A percentile compares a stretch with the other conserved stretches of the same genome.
phyloP scores from a whole-genome alignment of 257 asterid genomes.

The Capsicum pubescens region DNA sequence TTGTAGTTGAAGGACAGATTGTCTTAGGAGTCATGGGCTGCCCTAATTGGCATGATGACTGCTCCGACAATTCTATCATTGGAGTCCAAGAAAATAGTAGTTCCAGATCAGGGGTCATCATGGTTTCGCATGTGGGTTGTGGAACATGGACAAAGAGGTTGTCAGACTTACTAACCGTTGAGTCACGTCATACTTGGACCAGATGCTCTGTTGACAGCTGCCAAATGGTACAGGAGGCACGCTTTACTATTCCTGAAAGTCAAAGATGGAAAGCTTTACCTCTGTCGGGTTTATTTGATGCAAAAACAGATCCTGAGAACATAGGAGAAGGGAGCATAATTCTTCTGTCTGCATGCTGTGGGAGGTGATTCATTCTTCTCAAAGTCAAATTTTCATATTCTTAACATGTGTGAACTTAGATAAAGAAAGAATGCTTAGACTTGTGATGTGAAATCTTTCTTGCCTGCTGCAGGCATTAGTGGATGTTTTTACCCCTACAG shows the following conservation, averaged over 20 bases:
- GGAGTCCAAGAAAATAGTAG: constrained; percentile 38
- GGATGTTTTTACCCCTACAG: neutral
- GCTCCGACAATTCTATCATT: constrained; percentile 36
- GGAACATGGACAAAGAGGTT: constrained; percentile 86
- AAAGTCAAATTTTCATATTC: constrained; percentile 23
- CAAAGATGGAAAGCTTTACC: constrained; percentile 92
- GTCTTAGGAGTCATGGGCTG: constrained; percentile 98
- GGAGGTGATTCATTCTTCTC: constrained; percentile 62
- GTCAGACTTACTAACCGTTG: constrained; percentile 38
- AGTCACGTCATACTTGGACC: constrained; percentile 54
- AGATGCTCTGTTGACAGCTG: constrained; percentile 74
- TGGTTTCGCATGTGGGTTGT: constrained; percentile 86
- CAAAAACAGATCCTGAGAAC: constrained; percentile 49
- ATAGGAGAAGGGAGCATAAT: constrained; percentile 64
- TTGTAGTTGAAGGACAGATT: constrained; percentile 83
- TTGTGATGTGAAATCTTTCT: neutral
- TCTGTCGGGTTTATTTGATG: constrained; percentile 56
- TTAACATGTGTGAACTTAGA: neutral
- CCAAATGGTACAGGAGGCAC: constrained; percentile 58
- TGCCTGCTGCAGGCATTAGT: neutral
- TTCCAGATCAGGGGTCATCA: constrained; percentile 64
- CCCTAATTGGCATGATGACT: constrained; percentile 76
- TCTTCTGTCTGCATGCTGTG: constrained; percentile 85
- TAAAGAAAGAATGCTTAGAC: neutral
- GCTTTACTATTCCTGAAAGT: constrained; percentile 83